Evolutionary conservation across 495 filamentous ascomycete genomes (phyloP).

Genomic region (Parachaetomium inaequale): DNA sequence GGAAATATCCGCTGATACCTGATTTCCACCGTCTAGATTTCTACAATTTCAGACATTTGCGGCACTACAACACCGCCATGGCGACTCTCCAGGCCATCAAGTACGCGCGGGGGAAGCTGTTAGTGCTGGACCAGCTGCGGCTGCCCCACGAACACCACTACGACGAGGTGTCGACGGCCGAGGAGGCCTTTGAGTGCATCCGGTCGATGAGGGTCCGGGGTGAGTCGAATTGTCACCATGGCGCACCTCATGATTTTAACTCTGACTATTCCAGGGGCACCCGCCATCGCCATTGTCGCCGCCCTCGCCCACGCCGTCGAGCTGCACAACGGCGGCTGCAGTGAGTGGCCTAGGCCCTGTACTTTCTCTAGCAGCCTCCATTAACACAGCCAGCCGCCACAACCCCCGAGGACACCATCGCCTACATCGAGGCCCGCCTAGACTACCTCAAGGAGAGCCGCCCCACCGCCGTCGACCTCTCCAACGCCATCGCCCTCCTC

Average conservation of each 20-base stretch:
- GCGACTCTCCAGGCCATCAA: constrained; percentile 77
- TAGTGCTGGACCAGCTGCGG: constrained; percentile 85
- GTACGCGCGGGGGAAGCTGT: constrained; percentile 70
- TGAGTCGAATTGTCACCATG: background rate
- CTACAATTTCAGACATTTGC: too few species aligned
- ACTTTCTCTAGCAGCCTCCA: background rate
- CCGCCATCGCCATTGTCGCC: constrained; percentile 95
- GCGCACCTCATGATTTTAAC: background rate
- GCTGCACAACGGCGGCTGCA: constrained; percentile 51
- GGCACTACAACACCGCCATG: too few species aligned
- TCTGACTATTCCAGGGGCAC: constrained; percentile 60
- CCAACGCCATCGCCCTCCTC: constrained; percentile 80
- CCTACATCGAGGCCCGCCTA: constrained; percentile 68
- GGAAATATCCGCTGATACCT: background rate
- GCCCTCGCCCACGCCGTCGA: constrained; percentile 81
- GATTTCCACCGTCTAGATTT: too few species aligned
- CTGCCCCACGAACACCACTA: constrained; percentile 85
- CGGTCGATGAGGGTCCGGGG: constrained; percentile 78
- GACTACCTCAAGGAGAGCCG: constrained; percentile 81
- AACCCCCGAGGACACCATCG: constrained; percentile 54
- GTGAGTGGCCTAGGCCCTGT: constrained; percentile 28
- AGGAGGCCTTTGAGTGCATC: constrained; percentile 90
- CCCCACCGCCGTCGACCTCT: constrained; percentile 91
- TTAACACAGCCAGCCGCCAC: constrained; percentile 21
- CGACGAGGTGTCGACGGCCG: constrained; percentile 64